phyloP scores from a whole-genome alignment of 148 eudicot species.

The Cornus kousa region DNA sequence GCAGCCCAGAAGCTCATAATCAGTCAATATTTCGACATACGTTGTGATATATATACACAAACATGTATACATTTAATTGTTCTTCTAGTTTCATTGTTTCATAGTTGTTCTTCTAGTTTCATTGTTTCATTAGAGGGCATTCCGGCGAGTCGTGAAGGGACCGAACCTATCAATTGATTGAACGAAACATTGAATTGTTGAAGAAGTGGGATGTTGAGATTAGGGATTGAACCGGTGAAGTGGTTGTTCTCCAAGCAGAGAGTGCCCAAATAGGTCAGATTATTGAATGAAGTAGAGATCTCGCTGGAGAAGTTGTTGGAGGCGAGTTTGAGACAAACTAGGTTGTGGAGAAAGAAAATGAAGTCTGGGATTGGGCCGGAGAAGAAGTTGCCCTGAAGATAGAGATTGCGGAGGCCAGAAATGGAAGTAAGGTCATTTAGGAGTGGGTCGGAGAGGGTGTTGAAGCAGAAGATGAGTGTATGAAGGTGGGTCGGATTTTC shows the following conservation, averaged over 20 bases:
- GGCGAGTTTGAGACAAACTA: slow-evolving; percentile 52
- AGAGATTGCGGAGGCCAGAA: slow-evolving; percentile 44
- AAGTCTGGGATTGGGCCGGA: slow-evolving; percentile 53
- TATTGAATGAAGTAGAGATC: slow-evolving; percentile 43
- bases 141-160: slow-evolving; percentile 37
- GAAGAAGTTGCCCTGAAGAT: slow-evolving; percentile 53
- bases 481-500: slow-evolving; percentile 47
- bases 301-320: slow-evolving; percentile 59
- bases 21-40: too few relatives aligned
- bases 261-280: slow-evolving; percentile 46
- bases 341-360: slow-evolving; percentile 29
- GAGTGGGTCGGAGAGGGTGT: slow-evolving; percentile 51
- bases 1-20: too few relatives aligned
- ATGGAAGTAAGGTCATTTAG: slow-evolving; percentile 46
- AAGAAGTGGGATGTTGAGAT: slow-evolving; percentile 36
- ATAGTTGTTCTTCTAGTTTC: too few relatives aligned
- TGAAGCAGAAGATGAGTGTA: slow-evolving; percentile 65
- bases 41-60: too few relatives aligned
- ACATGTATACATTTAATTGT: too few relatives aligned
- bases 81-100: too few relatives aligned
- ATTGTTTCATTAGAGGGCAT: slow-evolving; percentile 36
- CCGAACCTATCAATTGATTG: slow-evolving; percentile 49
- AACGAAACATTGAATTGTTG: slow-evolving; percentile 54
- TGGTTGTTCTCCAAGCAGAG: slow-evolving; percentile 50
- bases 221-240: slow-evolving; percentile 56